phyloP scores from a whole-genome alignment of 495 filamentous ascomycete species.

The Aspergillus heteromorphus region DNA sequence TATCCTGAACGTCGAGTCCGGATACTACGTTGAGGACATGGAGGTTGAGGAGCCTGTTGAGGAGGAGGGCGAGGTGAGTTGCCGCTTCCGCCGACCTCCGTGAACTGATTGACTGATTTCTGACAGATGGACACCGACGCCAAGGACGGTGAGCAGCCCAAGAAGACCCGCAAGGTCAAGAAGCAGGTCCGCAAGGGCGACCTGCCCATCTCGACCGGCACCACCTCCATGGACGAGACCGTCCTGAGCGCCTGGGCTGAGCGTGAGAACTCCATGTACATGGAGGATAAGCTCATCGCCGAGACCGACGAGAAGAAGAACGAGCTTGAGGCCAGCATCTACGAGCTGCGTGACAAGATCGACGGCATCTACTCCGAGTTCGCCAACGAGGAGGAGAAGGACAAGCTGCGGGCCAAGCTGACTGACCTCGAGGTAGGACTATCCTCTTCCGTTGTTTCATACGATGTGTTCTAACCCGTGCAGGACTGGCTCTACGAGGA shows the following conservation, averaged over 20 bases:
- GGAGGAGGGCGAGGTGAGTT: slow-evolving; percentile 68
- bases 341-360: slow-evolving; percentile 90
- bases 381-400: slow-evolving; percentile 88
- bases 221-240: slow-evolving; percentile 65
- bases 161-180: slow-evolving; percentile 97
- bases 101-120: neutral
- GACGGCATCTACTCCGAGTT: slow-evolving; percentile 86
- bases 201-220: slow-evolving; percentile 78
- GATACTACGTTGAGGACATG: slow-evolving; percentile 97
- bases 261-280: slow-evolving; percentile 84
- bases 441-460: neutral
- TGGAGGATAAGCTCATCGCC: slow-evolving; percentile 97
- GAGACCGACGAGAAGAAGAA: slow-evolving; percentile 99
- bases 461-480: slow-evolving; percentile 7
- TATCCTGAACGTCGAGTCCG: slow-evolving; percentile 91
- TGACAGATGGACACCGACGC: slow-evolving; percentile 85
- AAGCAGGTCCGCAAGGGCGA: slow-evolving; percentile 99
- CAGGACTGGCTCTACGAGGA: slow-evolving; percentile 99
- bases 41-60: slow-evolving; percentile 91
- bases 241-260: slow-evolving; percentile 64
- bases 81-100: neutral
- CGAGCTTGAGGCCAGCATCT: slow-evolving; percentile 95
- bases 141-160: slow-evolving; percentile 65
- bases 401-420: slow-evolving; percentile 73
- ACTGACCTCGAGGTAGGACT: slow-evolving; percentile 72